Evolutionary conservation across 2,329 filamentous ascomycete species (phyloP).

Genomic region (Chrysoporthe cubensis): DNA sequence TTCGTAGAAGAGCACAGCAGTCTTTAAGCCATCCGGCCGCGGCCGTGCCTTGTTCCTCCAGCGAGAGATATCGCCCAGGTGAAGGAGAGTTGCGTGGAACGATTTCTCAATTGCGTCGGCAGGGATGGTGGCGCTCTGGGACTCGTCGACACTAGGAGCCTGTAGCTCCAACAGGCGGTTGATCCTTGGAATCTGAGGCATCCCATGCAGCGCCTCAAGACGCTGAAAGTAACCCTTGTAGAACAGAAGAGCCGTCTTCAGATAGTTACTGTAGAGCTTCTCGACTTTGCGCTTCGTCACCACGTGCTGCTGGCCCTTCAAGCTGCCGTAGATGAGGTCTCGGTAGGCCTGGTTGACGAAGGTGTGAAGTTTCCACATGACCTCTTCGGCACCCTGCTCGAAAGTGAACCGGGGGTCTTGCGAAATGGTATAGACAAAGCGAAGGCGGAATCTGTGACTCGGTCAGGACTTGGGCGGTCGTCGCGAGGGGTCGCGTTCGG

Average conservation of each 20-base stretch:
- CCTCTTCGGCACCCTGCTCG: conserved; percentile 66
- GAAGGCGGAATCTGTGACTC: conserved; percentile 53
- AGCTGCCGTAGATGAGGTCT: conserved; percentile 61
- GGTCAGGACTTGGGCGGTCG: conserved; percentile 23
- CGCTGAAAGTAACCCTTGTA: conserved; percentile 85
- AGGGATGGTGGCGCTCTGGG: conserved; percentile 54
- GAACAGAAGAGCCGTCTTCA: conserved; percentile 86
- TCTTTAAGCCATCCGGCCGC: conserved; percentile 76
- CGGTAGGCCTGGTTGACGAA: conserved; percentile 80
- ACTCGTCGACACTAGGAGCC: conserved; percentile 46
- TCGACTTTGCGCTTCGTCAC: conserved; percentile 76
- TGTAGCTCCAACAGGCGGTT: conserved; percentile 48
- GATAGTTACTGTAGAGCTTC: conserved; percentile 80
- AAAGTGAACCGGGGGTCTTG: conserved; percentile 70
- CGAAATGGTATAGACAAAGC: conserved; percentile 74
- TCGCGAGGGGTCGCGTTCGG: conserved; percentile 1
- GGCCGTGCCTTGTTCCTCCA: conserved; percentile 78
- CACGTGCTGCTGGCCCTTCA: conserved; percentile 54
- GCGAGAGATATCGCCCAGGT: conserved; percentile 85
- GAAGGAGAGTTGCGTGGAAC: conserved; percentile 82
- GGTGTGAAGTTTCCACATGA: conserved; percentile 79
- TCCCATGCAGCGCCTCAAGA: conserved; percentile 65
- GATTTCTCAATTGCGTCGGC: conserved; percentile 67
- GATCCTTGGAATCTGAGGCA: conserved; percentile 50
- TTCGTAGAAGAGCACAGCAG: conserved; percentile 81